Evolutionary conservation across 306 rosid species (phyloP), one percentile per base, ranked within the genome.

Genomic region (Rosa lucieae): DNA sequence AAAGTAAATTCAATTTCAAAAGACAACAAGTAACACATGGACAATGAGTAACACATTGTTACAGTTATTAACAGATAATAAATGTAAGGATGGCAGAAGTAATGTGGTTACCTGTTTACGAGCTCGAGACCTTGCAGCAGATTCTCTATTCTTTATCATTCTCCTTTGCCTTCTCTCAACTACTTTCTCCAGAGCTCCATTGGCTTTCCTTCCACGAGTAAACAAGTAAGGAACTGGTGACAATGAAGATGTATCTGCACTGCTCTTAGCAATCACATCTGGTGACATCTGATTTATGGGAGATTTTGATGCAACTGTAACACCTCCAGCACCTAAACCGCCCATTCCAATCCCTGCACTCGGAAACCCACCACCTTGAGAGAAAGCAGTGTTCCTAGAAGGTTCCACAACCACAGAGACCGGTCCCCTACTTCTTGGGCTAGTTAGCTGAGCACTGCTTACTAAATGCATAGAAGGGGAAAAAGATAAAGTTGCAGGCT

Each of bases 61-160:
- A 37, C 37, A 37, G 23, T 35, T 73, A 23, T 48, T 23, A 52
- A 66, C 62, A 52, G 79, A 40, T 29, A 73, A 66, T 70, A 62
- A 72, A 55, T 70, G 80, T 61, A 43, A 9, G 62, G 74, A 37
- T 39, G 67, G 65, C 2, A n/a, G 13, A 70, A 66, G 21, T 58
- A 67, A 51, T 59, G 69, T 11, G 17, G 55, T 82, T 67, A 93
- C 99, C 99, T 93, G 99, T 86, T 95, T 95, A 62, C 99, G 98
- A 85, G 98, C 99, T 7, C 99, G 86, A 72, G 99, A 95, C 82
- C 99, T 87, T 0, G 99, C 99, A 76, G 99, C 99, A 12, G 99
- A 95, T 84, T 95, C 99, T 81, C 99, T 85, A 67, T 95, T 95
- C 79, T 95, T 95, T 5, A 95, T 95, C 99, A 95, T 95, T 80